Evolutionary conservation across 129 eudicot genomes (phyloP).

Genomic region (Sambucus nigra): DNA sequence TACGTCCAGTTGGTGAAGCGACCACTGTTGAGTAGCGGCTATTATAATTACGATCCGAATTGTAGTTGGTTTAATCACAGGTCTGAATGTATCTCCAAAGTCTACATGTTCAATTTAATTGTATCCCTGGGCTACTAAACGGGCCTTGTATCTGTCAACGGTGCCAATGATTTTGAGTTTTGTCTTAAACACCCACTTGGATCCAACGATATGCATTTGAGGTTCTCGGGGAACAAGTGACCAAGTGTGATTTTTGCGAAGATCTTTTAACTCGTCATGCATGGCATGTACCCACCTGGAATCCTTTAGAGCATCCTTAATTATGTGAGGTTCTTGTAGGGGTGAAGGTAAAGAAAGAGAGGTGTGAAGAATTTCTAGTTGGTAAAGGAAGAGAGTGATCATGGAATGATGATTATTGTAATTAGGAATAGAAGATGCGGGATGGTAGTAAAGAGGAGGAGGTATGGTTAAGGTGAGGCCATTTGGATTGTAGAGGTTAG

Average conservation of each 20-base stretch:
- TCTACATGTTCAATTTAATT: constrained; percentile 10
- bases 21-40: not conserved
- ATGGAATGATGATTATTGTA: too few species aligned
- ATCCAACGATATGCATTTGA: not conserved
- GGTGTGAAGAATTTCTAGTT: too few species aligned
- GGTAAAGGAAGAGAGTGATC: too few species aligned
- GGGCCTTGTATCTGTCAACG: constrained; percentile 2
- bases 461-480: too few species aligned
- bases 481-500: too few species aligned
- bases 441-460: too few species aligned
- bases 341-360: too few species aligned
- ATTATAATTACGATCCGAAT: not conserved
- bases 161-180: not conserved
- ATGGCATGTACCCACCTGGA: constrained; percentile 2
- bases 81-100: constrained; percentile 15
- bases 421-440: too few species aligned
- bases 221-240: not conserved
- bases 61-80: constrained; percentile 3
- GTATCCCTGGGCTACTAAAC: constrained; percentile 1
- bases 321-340: too few species aligned
- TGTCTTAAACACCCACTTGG: constrained; percentile 2
- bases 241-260: constrained; percentile 1
- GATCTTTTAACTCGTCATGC: not conserved
- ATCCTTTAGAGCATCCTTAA: too few species aligned
- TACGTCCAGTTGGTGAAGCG: too few species aligned